These are phyloP conservation scores for Chrysopogon serrulatus DNA, from an alignment of 176 grass and related monocot genomes.

Conservation along the genomic window DNA sequence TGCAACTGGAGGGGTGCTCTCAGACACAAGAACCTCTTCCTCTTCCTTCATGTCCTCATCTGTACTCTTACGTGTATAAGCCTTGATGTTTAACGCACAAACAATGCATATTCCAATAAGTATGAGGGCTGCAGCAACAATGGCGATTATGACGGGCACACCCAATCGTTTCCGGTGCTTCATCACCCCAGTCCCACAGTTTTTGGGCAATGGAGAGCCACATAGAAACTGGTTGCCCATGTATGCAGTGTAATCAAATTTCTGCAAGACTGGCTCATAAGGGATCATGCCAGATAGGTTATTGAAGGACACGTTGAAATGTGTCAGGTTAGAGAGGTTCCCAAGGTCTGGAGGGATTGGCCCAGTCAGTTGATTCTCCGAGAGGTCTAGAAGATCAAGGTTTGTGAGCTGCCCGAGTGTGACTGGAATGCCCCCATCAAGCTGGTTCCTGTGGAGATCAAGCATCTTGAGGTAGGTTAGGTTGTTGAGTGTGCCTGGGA, in stretches of 20 bases:
- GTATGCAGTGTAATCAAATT: slow-evolving; percentile 53
- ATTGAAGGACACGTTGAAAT: slow-evolving; percentile 90
- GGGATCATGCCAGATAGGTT: slow-evolving; percentile 78
- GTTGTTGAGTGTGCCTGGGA: slow-evolving; percentile 69
- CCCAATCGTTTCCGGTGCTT: slow-evolving; percentile 24
- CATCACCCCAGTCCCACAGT: slow-evolving; percentile 20
- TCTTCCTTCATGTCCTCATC: slow-evolving; percentile 41
- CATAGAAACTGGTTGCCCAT: slow-evolving; percentile 62
- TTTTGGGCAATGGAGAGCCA: slow-evolving; percentile 57
- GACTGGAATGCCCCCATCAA: slow-evolving; percentile 56
- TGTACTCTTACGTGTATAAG: slow-evolving; percentile 42
- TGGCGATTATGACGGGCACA: slow-evolving; percentile 70
- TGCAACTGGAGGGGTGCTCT: slow-evolving; percentile 54
- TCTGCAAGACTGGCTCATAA: slow-evolving; percentile 40
- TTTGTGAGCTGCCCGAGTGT: slow-evolving; percentile 67
- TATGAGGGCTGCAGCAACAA: slow-evolving; percentile 76
- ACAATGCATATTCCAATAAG: slow-evolving; percentile 85
- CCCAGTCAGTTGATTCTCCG: slow-evolving; percentile 53
- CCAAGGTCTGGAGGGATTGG: slow-evolving; percentile 56
- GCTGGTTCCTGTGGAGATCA: slow-evolving; percentile 63
- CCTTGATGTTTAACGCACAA: slow-evolving; percentile 73
- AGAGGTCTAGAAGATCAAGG: slow-evolving; percentile 72
- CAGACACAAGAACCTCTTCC: slow-evolving; percentile 71
- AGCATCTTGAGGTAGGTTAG: slow-evolving; percentile 73
- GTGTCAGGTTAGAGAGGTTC: slow-evolving; percentile 51